These are phyloP conservation scores for Podaxis rugospora DNA, from an alignment of 768 basidiomycete genomes.

Conservation along the genomic window DNA sequence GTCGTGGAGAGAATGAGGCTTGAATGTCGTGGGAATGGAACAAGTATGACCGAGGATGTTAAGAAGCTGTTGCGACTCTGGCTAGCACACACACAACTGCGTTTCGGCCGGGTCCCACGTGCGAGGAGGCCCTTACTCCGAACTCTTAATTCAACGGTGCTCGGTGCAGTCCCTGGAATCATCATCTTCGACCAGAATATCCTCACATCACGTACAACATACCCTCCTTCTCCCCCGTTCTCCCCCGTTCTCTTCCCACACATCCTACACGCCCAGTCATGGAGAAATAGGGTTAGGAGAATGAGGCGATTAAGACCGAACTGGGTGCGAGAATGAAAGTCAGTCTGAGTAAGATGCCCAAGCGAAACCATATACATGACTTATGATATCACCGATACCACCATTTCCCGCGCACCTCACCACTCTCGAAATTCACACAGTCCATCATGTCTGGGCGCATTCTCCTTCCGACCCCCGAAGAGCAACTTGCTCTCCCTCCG, in stretches of 20 bases:
- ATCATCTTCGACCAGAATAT: no score
- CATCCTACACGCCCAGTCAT: no score
- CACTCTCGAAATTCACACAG: background rate
- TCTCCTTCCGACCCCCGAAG: background rate
- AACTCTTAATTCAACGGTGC: background rate
- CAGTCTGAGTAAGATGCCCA: no score
- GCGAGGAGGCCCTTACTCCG: background rate
- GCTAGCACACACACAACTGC: background rate
- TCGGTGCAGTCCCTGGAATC: background rate
- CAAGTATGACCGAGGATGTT: background rate
- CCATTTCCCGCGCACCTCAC: background rate
- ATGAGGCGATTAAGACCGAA: background rate
- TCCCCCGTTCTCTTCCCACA: no score
- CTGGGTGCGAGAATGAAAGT: no score
- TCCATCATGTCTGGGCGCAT: background rate
- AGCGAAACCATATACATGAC: background rate
- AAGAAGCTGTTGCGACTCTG: no score
- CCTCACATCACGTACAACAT: no score
- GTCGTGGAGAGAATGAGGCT: background rate
- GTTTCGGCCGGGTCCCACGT: background rate
- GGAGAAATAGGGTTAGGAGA: no score
- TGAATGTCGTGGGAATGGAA: background rate
- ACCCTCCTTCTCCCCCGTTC: no score
- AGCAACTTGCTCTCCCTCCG: background rate
- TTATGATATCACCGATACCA: background rate